These are phyloP conservation scores for Omphalotus olearius DNA, from an alignment of 1,284 basidiomycete species.

Conservation along the genomic window DNA sequence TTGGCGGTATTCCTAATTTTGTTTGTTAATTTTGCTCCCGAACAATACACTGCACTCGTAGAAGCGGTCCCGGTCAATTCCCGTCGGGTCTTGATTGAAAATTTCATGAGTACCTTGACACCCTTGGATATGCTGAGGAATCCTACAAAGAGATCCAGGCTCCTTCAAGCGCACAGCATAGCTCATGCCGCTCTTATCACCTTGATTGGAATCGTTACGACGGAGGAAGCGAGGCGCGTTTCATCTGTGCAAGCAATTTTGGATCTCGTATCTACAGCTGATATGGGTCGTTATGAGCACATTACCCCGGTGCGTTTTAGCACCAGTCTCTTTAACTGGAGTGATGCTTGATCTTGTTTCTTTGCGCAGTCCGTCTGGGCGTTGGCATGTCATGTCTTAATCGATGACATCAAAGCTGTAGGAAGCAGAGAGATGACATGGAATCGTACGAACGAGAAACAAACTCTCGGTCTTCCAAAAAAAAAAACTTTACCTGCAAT, in stretches of 20 bases:
- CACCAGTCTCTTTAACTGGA: neutral
- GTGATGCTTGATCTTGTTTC: too few species aligned
- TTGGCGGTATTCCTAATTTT: too few species aligned
- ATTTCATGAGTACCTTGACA: conserved; percentile 7
- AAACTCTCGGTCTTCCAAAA: too few species aligned
- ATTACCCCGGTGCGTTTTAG: neutral
- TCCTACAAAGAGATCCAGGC: neutral
- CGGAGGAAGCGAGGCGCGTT: neutral
- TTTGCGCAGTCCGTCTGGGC: too few species aligned
- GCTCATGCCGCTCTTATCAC: neutral
- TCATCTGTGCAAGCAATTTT: neutral
- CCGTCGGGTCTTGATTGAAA: neutral
- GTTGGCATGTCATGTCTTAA: too few species aligned
- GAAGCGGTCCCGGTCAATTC: neutral
- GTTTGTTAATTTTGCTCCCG: neutral
- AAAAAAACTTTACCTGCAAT: too few species aligned
- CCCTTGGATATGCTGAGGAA: conserved; percentile 2
- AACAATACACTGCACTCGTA: neutral
- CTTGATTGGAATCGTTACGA: neutral
- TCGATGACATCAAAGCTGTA: too few species aligned
- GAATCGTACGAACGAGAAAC: too few species aligned
- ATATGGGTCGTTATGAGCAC: neutral
- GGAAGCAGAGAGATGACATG: too few species aligned
- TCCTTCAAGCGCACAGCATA: conserved; percentile 1
- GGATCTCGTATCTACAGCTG: neutral